Evolutionary conservation across 345 rosid genomes (phyloP).

Genomic region (Hibiscus mutabilis): DNA sequence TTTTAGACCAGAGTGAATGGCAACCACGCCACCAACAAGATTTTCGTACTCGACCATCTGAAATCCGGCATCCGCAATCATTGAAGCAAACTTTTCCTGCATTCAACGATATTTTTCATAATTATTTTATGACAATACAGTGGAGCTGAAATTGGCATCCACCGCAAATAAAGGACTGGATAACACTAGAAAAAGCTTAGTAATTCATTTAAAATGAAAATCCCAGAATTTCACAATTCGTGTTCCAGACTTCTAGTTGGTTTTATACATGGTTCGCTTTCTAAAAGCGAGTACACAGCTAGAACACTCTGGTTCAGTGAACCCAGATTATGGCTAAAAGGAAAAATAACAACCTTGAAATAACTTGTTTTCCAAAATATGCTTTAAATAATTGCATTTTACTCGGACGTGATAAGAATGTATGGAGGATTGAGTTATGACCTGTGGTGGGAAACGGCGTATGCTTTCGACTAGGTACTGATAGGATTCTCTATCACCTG

Average conservation of each 20-base stretch:
- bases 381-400: neutral
- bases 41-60: slow-evolving; percentile 94
- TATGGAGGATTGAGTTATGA: slow-evolving; percentile 11
- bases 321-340: neutral
- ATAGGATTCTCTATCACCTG: slow-evolving; percentile 76
- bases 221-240: neutral
- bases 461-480: slow-evolving; percentile 92
- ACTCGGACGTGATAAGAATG: neutral
- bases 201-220: too few relatives aligned
- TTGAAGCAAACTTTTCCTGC: slow-evolving; percentile 80
- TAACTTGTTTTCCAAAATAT: neutral
- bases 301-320: neutral
- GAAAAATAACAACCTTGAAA: neutral
- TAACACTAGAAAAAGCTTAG: neutral
- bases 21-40: slow-evolving; percentile 88
- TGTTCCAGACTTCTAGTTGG: too few relatives aligned
- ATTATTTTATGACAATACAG: neutral
- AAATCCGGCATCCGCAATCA: slow-evolving; percentile 90
- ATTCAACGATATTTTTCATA: slow-evolving; percentile 3
- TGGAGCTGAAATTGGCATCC: neutral
- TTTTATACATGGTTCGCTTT: neutral
- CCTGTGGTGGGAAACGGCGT: slow-evolving; percentile 93
- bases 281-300: neutral
- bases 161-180: neutral
- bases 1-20: slow-evolving; percentile 84